Evolutionary conservation across 176 grass and related monocot species (phyloP), one percentile per base, ranked within the genome.

Genomic region (Lolium multiflorum): DNA sequence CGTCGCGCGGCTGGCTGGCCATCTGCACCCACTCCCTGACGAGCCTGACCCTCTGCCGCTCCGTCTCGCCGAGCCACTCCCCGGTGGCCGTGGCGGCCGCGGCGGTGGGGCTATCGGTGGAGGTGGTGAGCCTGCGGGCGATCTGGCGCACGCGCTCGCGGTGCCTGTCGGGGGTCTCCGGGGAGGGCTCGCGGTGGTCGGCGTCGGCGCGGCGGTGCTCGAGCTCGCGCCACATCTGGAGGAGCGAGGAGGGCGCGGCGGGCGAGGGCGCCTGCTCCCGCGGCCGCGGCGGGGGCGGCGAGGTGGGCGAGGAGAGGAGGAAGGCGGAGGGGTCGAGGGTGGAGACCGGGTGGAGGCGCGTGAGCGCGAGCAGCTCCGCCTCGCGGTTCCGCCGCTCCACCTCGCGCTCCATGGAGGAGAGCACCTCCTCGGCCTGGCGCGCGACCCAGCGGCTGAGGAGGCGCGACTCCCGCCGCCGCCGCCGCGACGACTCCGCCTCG

Each of bases 201-300:
- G 86, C 66, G 76, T 84, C 81, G 52, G 76, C 16, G 77, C 86
- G 90, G 31, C 86, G 90, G 50, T 94, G 88, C 90, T 98, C 92
- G 49, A 98, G 87, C 82, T 96, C 92, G 71, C 94, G 88, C 97
- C 97, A 98, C 90, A 94, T 98, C 97, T 98, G 97, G 38, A 98
- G 92, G 10, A 95, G 89, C 7, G 92, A 89, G 1, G 90, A 15
- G 0, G 90, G 86, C 41, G 86, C 85, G 57, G 81, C 54, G 12
- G 89, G 70, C 0, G 81, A 80, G 57, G 89, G 85, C 60, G 69
- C 81, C 68, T 84, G 89, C 28, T 28, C 28, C 28, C 28, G 28
- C 41, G 60, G 81, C 0, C 77, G 89, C 20, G 81, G 81, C 60
- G 89, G 85, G 50, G 85, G 89, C 56, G 84, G 89, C 56, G 84